Base-by-base conservation (phyloP, 805 yeast species). In the Zygoascus ofunaensis region DNA sequence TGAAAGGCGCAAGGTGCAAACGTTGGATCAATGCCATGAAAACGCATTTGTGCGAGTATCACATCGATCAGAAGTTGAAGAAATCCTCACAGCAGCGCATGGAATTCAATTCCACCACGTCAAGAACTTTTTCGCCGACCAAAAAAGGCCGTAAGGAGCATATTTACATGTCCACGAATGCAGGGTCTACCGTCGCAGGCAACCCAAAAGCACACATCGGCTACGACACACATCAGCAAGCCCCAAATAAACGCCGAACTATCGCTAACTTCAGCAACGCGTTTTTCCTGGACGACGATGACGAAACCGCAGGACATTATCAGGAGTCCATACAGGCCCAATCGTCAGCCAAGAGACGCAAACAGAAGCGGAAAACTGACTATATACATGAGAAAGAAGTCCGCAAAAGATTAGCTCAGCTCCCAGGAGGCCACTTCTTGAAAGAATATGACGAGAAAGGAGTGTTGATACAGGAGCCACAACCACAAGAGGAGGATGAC, bases 41-140 rank as follows among this genome's bases (percentile, higher is more conserved):
- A 34, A 64, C 74, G 4, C 73, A 71, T 20, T 71, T 76, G 47
- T 89, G 97, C 61, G 78, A 77, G 23, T 86, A 65, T 54, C 97
- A 89, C 56, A 66, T 73, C 15, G 90, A 85, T 49, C 52, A 70
- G 39, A 69, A 75, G 37, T 66, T 77, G 44, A 70, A 72, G 37
- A 69, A 69, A 37, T 61, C 74, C 0, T 72, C 76, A 18, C 71
- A 79, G n/a, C 71, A 74, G 49, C 67, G 97, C 49, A 74, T 86
- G 68, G 97, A 89, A 59, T 68, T 90, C 43, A 83, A 78, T 39
- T 55, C 60, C 75, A 83, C 14, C 65, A 76, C 48, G 68, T 72
- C 47, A 63, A 78, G 46, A 60, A 76, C 62, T 71, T 77, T 53
- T 73, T 86, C 4, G 79, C 87, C 4, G 68, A 69, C 21, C 63